Evolutionary conservation across 78 protist species (phyloP), one percentile per base, ranked within the genome.

Genomic region (Isochrysis galbana): DNA sequence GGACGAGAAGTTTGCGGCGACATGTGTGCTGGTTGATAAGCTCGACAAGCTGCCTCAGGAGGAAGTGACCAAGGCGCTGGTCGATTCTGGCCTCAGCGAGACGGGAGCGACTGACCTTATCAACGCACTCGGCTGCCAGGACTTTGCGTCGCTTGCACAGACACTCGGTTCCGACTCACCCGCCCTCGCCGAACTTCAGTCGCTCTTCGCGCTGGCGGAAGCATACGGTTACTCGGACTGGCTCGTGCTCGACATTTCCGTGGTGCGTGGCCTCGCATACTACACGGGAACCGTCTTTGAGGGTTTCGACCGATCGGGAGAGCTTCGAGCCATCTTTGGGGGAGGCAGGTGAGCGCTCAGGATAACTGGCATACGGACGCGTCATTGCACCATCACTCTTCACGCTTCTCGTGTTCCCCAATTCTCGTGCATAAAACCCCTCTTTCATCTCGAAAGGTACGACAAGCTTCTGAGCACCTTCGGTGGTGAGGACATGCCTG

Each of bases 251-350:
- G 95, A 94, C 91, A 17, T 89, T 2, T 46, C 87, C 10, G 93
- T 95, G 10, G 97, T 95, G 45, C 92, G 97, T 1, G 97, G 97
- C 25, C 93, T 95, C 25, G 91, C 96, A 23, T 95, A 95, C 91
- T 95, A 95, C 94, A 95, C 97, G 25, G 97, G 97, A 36, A 38
- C 95, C n/a, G 97, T 95, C 42, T 95, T 95, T 72, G 97, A 95
- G 90, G 95, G 94, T 72, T 95, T 95, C 87, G 96, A 94, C 54
- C 69, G 94, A 22, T 0, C 4, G 10, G 89, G 55, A 23, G 45
- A 86, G 74, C 90, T 87, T 44, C 90, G 90, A 19, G 90, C 90
- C 90, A 87, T 87, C 90, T 87, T n/a, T 7, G 90, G 90, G 47
- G 90, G 90, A 1, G 90, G 90, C 48, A 25, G 90, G 45, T 87